Evolutionary conservation across 768 basidiomycete genomes (phyloP).

Genomic region (Leucogyrophana mollusca): DNA sequence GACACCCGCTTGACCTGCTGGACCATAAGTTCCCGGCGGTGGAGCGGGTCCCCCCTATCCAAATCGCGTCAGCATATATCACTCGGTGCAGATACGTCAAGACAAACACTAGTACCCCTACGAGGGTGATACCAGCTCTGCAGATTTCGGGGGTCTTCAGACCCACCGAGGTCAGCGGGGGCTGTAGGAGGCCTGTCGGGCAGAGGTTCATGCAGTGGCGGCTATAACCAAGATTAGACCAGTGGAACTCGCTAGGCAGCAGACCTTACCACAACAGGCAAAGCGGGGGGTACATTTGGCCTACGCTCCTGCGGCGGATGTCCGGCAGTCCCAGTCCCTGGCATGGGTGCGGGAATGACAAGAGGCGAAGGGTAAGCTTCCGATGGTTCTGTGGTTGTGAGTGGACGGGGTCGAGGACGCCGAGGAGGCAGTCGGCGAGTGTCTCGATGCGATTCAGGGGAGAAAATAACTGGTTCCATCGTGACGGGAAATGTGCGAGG

Average conservation of each 20-base stretch:
- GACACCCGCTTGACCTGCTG: slow-evolving; percentile 19
- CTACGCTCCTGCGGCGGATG: slow-evolving; percentile 14
- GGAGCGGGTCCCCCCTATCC: slow-evolving; percentile 18
- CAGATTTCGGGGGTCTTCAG: slow-evolving; percentile 13
- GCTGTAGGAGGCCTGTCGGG: slow-evolving; percentile 21
- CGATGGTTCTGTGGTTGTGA: slow-evolving; percentile 2
- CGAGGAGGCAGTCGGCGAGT: slow-evolving; percentile 9
- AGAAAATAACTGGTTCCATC: slow-evolving; percentile 17
- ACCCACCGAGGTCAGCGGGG: slow-evolving; percentile 16
- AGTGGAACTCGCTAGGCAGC: not conserved
- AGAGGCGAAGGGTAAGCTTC: slow-evolving; percentile 1
- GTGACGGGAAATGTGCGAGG: slow-evolving; percentile 27
- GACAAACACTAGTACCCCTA: slow-evolving; percentile 8
- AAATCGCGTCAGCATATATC: not conserved
- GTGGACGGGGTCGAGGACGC: not conserved
- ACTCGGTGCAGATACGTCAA: not conserved
- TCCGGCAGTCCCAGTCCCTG: slow-evolving; percentile 3
- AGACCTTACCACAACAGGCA: slow-evolving; percentile 16
- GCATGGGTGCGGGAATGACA: slow-evolving; percentile 10
- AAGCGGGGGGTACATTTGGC: slow-evolving; percentile 22
- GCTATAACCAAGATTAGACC: slow-evolving; percentile 16
- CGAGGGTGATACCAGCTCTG: slow-evolving; percentile 23
- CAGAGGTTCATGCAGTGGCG: slow-evolving; percentile 9
- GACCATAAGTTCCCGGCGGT: slow-evolving; percentile 24
- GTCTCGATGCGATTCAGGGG: slow-evolving; percentile 5